Percentiles rank a stretch among this genome's conserved stretches.
Evolutionary conservation across 805 yeast species (phyloP).

Genomic region (Hanseniaspora pseudoguilliermondii): DNA sequence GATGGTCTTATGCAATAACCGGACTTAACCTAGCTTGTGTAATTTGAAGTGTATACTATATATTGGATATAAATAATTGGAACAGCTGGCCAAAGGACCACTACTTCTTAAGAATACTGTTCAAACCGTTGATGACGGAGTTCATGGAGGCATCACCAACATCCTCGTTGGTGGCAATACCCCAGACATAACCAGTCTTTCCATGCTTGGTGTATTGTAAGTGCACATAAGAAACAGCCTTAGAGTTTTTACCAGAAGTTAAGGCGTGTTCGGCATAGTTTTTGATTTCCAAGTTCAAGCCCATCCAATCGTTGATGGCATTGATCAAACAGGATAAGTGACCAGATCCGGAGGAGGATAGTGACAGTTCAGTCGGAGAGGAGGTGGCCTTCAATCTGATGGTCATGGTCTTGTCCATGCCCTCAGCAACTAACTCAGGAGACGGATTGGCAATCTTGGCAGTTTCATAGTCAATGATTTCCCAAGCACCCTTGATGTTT

Average conservation of each 20-base stretch:
- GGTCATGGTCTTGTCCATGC: conserved; percentile 30
- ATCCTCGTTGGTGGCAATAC: conserved; percentile 85
- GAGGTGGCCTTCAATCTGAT: conserved; percentile 30
- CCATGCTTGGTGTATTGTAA: conserved; percentile 35
- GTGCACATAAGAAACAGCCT: conserved; percentile 66
- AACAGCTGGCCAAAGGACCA: neutral
- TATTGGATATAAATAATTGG: neutral
- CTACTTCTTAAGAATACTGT: conserved; percentile 26
- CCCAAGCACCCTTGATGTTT: conserved; percentile 23
- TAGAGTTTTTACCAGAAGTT: conserved; percentile 56
- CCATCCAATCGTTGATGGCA: conserved; percentile 44
- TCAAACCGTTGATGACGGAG: conserved; percentile 53
- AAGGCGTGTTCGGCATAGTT: conserved; percentile 62
- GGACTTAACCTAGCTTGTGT: too few species aligned
- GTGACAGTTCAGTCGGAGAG: conserved; percentile 22
- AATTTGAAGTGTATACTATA: too few species aligned
- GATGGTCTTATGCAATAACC: too few species aligned
- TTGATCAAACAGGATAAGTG: conserved; percentile 63
- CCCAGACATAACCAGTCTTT: conserved; percentile 50
- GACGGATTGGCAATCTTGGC: neutral
- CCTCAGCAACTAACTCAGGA: neutral
- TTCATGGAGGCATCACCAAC: conserved; percentile 74
- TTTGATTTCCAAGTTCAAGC: conserved; percentile 46
- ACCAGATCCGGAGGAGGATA: conserved; percentile 57
- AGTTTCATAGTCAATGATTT: conserved; percentile 32